Percentiles rank a stretch among this genome's conserved stretches.
phyloP scores from a whole-genome alignment of 306 rosid species.

The Rosa chinensis region DNA sequence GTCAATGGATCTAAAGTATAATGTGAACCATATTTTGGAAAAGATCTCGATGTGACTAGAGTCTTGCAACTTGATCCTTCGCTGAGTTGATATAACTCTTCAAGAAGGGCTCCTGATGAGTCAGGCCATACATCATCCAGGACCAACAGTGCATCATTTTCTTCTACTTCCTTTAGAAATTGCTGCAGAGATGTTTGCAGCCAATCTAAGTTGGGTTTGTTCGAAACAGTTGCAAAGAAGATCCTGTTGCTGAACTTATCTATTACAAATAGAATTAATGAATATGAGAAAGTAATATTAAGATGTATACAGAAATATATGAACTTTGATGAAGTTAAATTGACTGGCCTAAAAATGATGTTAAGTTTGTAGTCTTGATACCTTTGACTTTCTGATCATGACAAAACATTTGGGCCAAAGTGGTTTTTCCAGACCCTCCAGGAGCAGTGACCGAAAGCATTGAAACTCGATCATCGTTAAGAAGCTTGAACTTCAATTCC shows the following conservation, averaged over 20 bases:
- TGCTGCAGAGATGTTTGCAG: background rate
- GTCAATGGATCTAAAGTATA: constrained; percentile 33
- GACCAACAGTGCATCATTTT: constrained; percentile 11
- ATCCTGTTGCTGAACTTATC: constrained; percentile 46
- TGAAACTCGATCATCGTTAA: constrained; percentile 15
- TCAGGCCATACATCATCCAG: constrained; percentile 16
- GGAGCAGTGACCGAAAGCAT: constrained; percentile 44
- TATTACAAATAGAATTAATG: background rate
- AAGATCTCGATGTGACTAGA: constrained; percentile 17
- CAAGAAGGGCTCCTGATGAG: constrained; percentile 19
- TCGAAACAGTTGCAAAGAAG: constrained; percentile 41
- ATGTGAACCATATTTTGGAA: constrained; percentile 23
- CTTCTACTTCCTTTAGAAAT: background rate
- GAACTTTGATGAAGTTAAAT: background rate
- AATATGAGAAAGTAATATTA: background rate
- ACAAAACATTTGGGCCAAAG: constrained; percentile 45
- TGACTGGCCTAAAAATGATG: background rate
- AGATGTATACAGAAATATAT: background rate
- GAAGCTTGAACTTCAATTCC: constrained; percentile 45
- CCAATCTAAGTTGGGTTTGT: constrained; percentile 34
- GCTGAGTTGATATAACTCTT: constrained; percentile 25
- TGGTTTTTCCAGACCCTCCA: constrained; percentile 56
- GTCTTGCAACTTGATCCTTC: constrained; percentile 36
- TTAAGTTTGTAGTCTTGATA: constrained; percentile 2
- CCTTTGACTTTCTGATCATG: constrained; percentile 44